phyloP scores from a whole-genome alignment of 2,329 filamentous ascomycete species.

The Chaetomium sp. region DNA sequence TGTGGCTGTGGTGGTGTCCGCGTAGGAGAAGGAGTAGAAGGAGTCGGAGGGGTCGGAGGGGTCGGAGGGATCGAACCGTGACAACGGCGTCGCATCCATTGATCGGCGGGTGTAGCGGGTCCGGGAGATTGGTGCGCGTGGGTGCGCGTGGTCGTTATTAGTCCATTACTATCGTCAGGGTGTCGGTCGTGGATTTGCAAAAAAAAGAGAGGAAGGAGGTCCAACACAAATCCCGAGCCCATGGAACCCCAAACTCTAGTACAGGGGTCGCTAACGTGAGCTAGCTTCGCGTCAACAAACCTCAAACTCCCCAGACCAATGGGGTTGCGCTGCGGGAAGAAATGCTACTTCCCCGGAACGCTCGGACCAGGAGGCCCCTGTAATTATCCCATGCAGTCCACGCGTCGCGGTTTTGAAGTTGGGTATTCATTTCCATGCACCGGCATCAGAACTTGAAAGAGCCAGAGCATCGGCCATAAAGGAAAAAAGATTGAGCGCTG shows the following conservation, averaged over 20 bases:
- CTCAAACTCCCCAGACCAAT: conserved; percentile 17
- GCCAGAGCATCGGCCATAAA: too few relatives aligned
- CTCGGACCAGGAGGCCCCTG: conserved; percentile 17
- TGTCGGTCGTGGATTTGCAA: not conserved
- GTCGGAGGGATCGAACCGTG: conserved; percentile 11
- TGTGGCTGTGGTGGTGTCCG: not conserved
- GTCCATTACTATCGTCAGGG: not conserved
- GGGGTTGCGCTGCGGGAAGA: not conserved
- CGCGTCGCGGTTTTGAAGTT: too few relatives aligned
- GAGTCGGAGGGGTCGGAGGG: conserved; percentile 18
- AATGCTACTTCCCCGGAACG: conserved; percentile 11
- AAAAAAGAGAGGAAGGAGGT: conserved; percentile 5
- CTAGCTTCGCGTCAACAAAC: conserved; percentile 9
- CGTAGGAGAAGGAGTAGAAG: conserved; percentile 15
- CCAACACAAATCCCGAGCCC: conserved; percentile 18
- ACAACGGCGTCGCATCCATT: conserved; percentile 33
- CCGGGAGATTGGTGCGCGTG: not conserved
- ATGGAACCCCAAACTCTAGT: conserved; percentile 10
- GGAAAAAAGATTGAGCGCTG: not conserved
- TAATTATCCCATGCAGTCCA: not conserved
- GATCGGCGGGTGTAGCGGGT: conserved; percentile 18
- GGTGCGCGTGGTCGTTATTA: conserved; percentile 5
- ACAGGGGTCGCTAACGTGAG: conserved; percentile 14
- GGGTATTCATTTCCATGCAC: too few relatives aligned
- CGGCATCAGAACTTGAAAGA: not conserved